Conservation (phyloP, 495 filamentous ascomycete species). For the Cenococcum geophilum region DNA sequence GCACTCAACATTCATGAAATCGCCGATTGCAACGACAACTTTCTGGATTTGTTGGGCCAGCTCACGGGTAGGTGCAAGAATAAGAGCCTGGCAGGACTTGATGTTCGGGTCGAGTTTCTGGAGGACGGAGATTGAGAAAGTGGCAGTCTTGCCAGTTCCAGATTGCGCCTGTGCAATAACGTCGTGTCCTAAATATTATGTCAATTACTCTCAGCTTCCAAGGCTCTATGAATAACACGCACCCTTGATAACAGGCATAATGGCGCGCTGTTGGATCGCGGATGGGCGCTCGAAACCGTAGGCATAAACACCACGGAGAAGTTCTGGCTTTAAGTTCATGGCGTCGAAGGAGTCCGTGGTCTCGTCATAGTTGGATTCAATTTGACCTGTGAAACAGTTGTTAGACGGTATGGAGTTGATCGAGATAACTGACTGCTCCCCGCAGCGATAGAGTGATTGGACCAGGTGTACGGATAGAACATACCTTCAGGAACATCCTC, state of each 20-base stretch:
- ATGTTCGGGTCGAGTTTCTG: conserved; percentile 94
- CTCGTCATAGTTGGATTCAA: conserved; percentile 99
- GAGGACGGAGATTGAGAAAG: conserved; percentile 96
- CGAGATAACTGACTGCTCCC: conserved; percentile 28
- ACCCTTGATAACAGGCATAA: conserved; percentile 99
- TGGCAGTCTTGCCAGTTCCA: conserved; percentile 98
- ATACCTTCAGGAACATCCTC: conserved; percentile 89
- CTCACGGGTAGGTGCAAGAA: conserved; percentile 95
- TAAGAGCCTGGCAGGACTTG: conserved; percentile 89
- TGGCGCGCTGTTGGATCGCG: conserved; percentile 98
- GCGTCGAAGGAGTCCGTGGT: conserved; percentile 97
- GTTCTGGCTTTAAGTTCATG: conserved; percentile 93
- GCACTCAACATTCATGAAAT: conserved; percentile 99
- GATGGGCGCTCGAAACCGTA: conserved; percentile 99
- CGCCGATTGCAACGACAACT: conserved; percentile 94
- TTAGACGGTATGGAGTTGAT: conserved; percentile 20
- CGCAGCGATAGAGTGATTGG: background rate
- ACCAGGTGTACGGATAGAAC: conserved; percentile 7
- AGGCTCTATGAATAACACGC: conserved; percentile 38
- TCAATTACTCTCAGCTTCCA: conserved; percentile 12
- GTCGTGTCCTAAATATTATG: conserved; percentile 68
- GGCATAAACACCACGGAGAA: conserved; percentile 97
- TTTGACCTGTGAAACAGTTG: conserved; percentile 61
- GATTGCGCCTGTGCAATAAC: conserved; percentile 99
- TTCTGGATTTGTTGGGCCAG: conserved; percentile 98